Evolutionary conservation across 306 rosid species (phyloP).

Genomic region (Malus domestica): ASM211411v1 NC_041805.1:15021501-15022000

Average conservation of each 20-base stretch:
- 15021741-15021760: slow-evolving; percentile 44
- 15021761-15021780: slow-evolving; percentile 60
- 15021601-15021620: neutral
- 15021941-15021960: neutral
- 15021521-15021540: neutral
- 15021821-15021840: slow-evolving; percentile 33
- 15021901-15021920: slow-evolving; percentile 62
- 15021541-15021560: neutral
- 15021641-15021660: neutral
- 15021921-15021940: slow-evolving; percentile 52
- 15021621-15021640: neutral
- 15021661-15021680: neutral
- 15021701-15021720: slow-evolving; percentile 73
- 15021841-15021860: slow-evolving; percentile 35
- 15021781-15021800: slow-evolving; percentile 39
- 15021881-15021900: slow-evolving; percentile 41
- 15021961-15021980: neutral
- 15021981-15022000: too few species aligned
- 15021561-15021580: neutral
- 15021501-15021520: neutral
- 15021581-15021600: neutral
- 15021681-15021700: slow-evolving; percentile 81
- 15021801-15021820: slow-evolving; percentile 41
- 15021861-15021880: slow-evolving; percentile 39
- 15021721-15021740: slow-evolving; percentile 70